Base-by-base conservation (phyloP, 2,329 filamentous ascomycete species). In the Fusarium acutatum region DNA sequence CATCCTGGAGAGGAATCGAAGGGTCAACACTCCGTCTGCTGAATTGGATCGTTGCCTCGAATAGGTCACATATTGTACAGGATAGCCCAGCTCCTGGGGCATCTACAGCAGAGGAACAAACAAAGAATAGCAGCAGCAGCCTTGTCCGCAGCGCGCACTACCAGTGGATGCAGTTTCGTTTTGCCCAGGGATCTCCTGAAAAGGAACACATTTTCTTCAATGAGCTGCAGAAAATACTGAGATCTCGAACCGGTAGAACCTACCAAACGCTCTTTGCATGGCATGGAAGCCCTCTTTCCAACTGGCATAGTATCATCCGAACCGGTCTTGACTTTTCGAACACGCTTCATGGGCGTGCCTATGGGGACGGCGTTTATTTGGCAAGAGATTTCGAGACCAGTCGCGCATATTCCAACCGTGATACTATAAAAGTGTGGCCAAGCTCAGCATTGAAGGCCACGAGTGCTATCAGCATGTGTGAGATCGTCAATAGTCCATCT, bases 221-320 rank as follows among this genome's bases (percentile, higher is more conserved):
- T 28, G 89, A 91, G 20, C 85, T 96, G 6, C 84, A 85, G 41
- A 78, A 65, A 20, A 34, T 67, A 22, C 58, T 82, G 10, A 85
- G 86, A n/a, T 26, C 28, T 17, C 46, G 76, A n/a, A 46, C 77
- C 20, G 66, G 43, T 74, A 85, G 50, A 73, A 81, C 67, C 8
- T 85, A 89, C 73, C 92, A 93, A 0, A 96, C 94, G 0, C 81
- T 97, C 4, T 94, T 97, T 77, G 94, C 93, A 0, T 97, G 93
- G 91, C 95, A 98, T 80, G 95, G 95, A 11, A 97, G 94, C 77
- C 80, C 83, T 1, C 72, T 97, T 7, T 73, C 81, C 7, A 97
- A 97, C 77, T 97, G 95, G 95, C 95, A 98, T 81, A 93, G 92
- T 76, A 97, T 98, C 76, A 90, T 97, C 71, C 90, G 95, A 37